These are phyloP conservation scores for Orbilia brochopaga DNA, from an alignment of 2,329 filamentous ascomycete species.

Conservation along the genomic window DNA sequence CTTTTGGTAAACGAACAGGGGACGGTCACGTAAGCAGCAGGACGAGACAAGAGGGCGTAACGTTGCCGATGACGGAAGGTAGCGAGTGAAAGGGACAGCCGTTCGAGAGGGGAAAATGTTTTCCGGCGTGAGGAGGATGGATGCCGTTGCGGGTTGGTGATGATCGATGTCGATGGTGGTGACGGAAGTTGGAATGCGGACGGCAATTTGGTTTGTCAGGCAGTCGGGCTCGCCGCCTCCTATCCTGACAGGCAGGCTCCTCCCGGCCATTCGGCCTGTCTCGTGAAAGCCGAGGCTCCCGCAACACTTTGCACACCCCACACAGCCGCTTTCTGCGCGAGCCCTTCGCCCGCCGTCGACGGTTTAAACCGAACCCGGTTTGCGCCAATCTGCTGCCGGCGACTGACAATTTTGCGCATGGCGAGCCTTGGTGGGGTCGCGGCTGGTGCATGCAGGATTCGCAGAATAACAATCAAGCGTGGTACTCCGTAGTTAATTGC, in stretches of 20 bases:
- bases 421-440: not conserved
- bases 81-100: slow-evolving; percentile 4
- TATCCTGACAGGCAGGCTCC: slow-evolving; percentile 15
- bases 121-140: slow-evolving; percentile 13
- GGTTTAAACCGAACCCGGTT: slow-evolving; percentile 5
- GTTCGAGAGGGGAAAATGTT: slow-evolving; percentile 3
- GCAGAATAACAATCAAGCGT: not conserved
- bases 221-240: slow-evolving; percentile 21
- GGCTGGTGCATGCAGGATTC: not conserved
- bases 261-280: slow-evolving; percentile 21
- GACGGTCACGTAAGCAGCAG: slow-evolving; percentile 9
- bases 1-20: slow-evolving; percentile 21
- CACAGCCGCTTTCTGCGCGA: slow-evolving; percentile 5
- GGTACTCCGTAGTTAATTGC: too few species aligned
- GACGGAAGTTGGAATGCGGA: slow-evolving; percentile 20
- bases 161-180: slow-evolving; percentile 40
- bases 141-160: slow-evolving; percentile 8
- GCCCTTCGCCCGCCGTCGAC: slow-evolving; percentile 2
- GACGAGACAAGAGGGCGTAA: slow-evolving; percentile 20
- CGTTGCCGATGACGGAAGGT: slow-evolving; percentile 5
- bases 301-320: slow-evolving; percentile 30
- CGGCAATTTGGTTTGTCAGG: slow-evolving; percentile 34
- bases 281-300: slow-evolving; percentile 50
- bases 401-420: not conserved
- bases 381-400: not conserved